Conservation (phyloP, 23 red algal species). For the Chondrus crispus region DNA sequence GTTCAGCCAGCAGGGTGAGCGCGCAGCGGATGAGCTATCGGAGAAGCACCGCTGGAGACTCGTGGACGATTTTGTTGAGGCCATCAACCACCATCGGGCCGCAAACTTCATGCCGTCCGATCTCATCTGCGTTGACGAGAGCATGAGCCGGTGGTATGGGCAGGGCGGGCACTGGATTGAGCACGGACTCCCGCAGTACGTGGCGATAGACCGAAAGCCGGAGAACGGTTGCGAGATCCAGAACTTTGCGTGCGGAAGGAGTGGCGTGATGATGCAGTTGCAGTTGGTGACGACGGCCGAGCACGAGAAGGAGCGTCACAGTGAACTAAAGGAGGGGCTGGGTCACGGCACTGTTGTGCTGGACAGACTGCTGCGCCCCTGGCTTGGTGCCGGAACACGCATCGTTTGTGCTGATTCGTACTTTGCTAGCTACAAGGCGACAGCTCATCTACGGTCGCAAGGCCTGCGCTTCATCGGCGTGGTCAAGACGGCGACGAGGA, state of each 20-base stretch:
- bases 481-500: neutral
- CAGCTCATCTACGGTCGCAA: neutral
- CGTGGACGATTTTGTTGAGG: neutral
- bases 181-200: neutral
- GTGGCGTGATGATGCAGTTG: slow-evolving; percentile 11
- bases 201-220: neutral
- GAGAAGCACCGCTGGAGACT: neutral
- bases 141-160: neutral
- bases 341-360: neutral
- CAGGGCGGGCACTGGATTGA: neutral
- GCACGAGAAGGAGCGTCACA: neutral
- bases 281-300: neutral
- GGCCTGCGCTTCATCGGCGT: slow-evolving; percentile 31
- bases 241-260: neutral
- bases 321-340: neutral
- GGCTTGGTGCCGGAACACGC: neutral
- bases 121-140: neutral
- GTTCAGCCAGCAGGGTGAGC: too few relatives aligned
- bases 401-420: slow-evolving; percentile 5
- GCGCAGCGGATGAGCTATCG: too few relatives aligned
- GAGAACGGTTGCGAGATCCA: slow-evolving; percentile 12
- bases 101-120: neutral
- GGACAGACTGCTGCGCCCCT: neutral
- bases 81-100: neutral
- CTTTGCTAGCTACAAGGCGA: neutral